These are phyloP conservation scores for Aspergillus niger DNA, from an alignment of 2,329 filamentous ascomycete genomes.

Conservation along the genomic window DNA sequence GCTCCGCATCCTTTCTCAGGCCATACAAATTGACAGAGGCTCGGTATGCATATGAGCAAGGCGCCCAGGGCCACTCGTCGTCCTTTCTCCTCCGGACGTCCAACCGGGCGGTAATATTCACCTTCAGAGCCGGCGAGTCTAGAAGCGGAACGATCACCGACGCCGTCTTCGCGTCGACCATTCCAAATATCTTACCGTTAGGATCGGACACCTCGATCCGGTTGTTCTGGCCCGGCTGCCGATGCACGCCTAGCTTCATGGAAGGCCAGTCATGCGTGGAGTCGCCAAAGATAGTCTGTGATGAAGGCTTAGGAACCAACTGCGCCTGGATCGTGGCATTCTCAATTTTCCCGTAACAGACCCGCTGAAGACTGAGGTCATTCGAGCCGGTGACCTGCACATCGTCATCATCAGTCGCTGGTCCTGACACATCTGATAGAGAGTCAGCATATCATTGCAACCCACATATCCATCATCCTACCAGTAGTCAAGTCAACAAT, in stretches of 20 bases:
- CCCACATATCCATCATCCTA: slow-evolving; percentile 20
- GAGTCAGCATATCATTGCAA: slow-evolving; percentile 21
- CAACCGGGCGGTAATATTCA: slow-evolving; percentile 74
- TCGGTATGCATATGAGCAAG: slow-evolving; percentile 62
- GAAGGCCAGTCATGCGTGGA: slow-evolving; percentile 64
- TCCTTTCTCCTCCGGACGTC: slow-evolving; percentile 64
- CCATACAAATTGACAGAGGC: slow-evolving; percentile 80
- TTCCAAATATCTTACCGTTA: slow-evolving; percentile 70
- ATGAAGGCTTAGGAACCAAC: slow-evolving; percentile 68
- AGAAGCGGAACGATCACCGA: slow-evolving; percentile 70
- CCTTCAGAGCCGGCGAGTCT: slow-evolving; percentile 62
- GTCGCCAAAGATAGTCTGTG: slow-evolving; percentile 58
- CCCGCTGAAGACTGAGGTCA: slow-evolving; percentile 67
- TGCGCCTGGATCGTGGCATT: slow-evolving; percentile 67
- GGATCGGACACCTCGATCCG: slow-evolving; percentile 74
- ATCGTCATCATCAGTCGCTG: slow-evolving; percentile 39
- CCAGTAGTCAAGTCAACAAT: slow-evolving; percentile 50
- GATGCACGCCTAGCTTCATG: slow-evolving; percentile 71
- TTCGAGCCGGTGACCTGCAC: slow-evolving; percentile 53
- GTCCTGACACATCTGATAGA: slow-evolving; percentile 21
- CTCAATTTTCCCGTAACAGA: slow-evolving; percentile 79
- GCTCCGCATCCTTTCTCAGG: slow-evolving; percentile 63
- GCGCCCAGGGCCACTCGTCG: slow-evolving; percentile 65
- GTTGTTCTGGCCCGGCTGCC: slow-evolving; percentile 58
- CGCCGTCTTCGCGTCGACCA: slow-evolving; percentile 69